phyloP scores from a whole-genome alignment of 306 rosid genomes.

The Malus sylvestris region DNA sequence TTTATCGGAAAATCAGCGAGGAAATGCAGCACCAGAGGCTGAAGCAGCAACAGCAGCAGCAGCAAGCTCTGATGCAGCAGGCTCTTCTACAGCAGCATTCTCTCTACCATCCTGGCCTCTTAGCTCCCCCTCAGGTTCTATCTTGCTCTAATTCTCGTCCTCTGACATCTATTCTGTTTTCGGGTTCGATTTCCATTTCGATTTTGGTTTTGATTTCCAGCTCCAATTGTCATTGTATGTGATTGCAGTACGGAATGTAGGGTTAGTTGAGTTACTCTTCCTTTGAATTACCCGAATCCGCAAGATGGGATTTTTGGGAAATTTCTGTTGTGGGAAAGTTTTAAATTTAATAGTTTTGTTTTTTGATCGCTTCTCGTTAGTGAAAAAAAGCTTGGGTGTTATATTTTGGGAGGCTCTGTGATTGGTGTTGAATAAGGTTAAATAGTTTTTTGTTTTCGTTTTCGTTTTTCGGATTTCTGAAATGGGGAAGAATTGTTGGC shows the following conservation, averaged over 20 bases:
- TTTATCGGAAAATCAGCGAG: conserved; percentile 23
- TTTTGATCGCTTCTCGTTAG: not conserved
- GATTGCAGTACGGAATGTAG: conserved; percentile 6
- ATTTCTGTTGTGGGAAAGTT: not conserved
- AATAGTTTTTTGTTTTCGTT: no score
- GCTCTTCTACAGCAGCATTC: conserved; percentile 96
- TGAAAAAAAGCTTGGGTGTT: not conserved
- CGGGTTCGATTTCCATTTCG: not conserved
- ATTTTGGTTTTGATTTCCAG: not conserved
- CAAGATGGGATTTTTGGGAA: not conserved
- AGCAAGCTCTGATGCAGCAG: conserved; percentile 98
- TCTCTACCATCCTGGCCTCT: conserved; percentile 87
- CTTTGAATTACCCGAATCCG: not conserved
- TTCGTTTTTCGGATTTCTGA: not conserved
- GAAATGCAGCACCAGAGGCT: conserved; percentile 96
- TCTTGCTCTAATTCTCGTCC: not conserved
- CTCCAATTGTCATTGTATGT: not conserved
- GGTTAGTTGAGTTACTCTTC: not conserved
- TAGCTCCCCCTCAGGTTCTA: conserved; percentile 96
- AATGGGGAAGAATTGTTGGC: not conserved
- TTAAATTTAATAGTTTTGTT: not conserved
- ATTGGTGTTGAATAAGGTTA: not conserved
- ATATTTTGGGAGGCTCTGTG: not conserved
- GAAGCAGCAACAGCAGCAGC: conserved; percentile 64
- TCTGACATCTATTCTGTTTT: not conserved